phyloP scores from a whole-genome alignment of 2,329 filamentous ascomycete species.

The Cladosporium oxysporum region DNA sequence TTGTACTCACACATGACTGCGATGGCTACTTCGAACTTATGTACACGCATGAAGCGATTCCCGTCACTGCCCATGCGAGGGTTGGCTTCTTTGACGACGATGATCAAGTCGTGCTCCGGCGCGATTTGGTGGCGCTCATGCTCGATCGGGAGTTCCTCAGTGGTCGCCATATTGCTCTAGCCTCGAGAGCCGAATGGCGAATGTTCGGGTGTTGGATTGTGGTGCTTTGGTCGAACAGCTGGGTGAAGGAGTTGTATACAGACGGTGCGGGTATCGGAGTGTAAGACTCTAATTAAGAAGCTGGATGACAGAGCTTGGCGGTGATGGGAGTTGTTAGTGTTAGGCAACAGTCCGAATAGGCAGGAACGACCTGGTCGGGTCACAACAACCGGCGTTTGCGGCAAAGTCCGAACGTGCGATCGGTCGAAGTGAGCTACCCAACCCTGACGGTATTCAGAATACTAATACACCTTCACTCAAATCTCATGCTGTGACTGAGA shows the following conservation, averaged over 20 bases:
- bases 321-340: background rate
- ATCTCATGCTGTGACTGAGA: background rate
- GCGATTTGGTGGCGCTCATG: background rate
- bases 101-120: background rate
- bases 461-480: background rate
- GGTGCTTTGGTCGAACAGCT: background rate
- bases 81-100: background rate
- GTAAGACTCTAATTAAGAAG: background rate
- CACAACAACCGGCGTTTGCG: too few relatives aligned
- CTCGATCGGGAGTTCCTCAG: too few relatives aligned
- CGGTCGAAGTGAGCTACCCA: too few relatives aligned
- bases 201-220: background rate
- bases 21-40: background rate
- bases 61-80: background rate
- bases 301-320: background rate
- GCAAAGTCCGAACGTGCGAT: background rate
- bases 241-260: background rate
- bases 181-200: background rate
- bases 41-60: background rate
- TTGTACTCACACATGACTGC: background rate
- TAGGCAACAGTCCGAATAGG: background rate
- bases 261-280: too few relatives aligned
- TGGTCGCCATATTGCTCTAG: background rate
- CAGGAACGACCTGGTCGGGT: background rate
- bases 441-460: background rate